Evolutionary conservation across 2,329 filamentous ascomycete species (phyloP).

Genomic region (Pseudogymnoascus sp.): DNA sequence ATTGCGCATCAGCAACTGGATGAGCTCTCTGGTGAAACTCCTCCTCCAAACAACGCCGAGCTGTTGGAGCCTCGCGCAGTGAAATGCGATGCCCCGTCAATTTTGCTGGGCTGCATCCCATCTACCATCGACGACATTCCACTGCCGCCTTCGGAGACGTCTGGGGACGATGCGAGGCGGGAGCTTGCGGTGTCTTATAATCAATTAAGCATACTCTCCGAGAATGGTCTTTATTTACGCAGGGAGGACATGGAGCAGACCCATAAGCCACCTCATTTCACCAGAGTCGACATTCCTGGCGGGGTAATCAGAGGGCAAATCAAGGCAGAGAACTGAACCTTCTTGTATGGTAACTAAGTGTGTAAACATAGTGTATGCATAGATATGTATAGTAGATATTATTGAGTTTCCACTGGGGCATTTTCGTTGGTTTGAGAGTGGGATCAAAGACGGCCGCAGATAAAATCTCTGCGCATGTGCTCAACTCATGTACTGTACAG

Average conservation of each 20-base stretch:
- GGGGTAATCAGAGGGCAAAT: conserved; percentile 15
- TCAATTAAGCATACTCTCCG: conserved; percentile 16
- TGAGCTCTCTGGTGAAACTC: conserved; percentile 17
- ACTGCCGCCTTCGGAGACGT: background rate
- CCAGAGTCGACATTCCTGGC: conserved; percentile 13
- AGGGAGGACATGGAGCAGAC: background rate
- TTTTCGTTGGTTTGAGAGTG: background rate
- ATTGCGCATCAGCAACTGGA: conserved; percentile 30
- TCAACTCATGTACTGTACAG: background rate
- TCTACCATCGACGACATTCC: conserved; percentile 27
- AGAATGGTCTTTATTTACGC: conserved; percentile 6
- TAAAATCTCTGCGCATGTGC: background rate
- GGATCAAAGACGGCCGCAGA: no score
- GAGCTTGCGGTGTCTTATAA: conserved; percentile 4
- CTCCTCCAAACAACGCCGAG: background rate
- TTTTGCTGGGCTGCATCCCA: conserved; percentile 23
- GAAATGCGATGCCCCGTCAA: conserved; percentile 21
- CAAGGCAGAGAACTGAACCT: background rate
- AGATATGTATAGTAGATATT: background rate
- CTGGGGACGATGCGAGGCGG: background rate
- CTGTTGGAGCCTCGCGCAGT: background rate
- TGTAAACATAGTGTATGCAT: background rate
- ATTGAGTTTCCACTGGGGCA: background rate
- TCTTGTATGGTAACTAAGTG: background rate
- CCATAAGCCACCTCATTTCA: background rate